A percentile compares a stretch with the other conserved stretches of the same genome.
These are phyloP conservation scores for Iodosphaeria phyllophila DNA, from an alignment of 2,329 filamentous ascomycete species.

Conservation along the genomic window DNA sequence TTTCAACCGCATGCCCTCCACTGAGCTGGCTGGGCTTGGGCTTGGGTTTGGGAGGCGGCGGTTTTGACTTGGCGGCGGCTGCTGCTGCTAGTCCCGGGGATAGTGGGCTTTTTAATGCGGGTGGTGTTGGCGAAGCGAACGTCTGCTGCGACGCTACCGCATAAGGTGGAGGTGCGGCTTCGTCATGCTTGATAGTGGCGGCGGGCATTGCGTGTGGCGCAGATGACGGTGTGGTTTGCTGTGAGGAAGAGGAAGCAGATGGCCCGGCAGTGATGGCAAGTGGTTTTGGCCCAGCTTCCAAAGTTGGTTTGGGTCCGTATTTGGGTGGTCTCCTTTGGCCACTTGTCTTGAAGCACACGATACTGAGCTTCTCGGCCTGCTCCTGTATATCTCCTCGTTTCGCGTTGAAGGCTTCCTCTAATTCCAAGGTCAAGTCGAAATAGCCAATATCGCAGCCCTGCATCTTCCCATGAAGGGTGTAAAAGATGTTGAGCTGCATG, in stretches of 20 bases:
- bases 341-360: constrained; percentile 82
- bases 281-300: constrained; percentile 27
- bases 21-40: constrained; percentile 64
- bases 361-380: constrained; percentile 62
- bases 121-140: constrained; percentile 12
- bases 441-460: constrained; percentile 94
- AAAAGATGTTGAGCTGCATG: constrained; percentile 99
- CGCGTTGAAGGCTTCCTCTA: constrained; percentile 76
- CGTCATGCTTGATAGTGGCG: no score
- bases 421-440: constrained; percentile 78
- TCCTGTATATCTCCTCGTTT: constrained; percentile 84
- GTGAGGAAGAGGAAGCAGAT: constrained; percentile 23
- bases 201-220: no score
- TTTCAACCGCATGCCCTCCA: constrained; percentile 48
- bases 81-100: constrained; percentile 21
- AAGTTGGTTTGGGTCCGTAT: constrained; percentile 34
- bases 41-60: constrained; percentile 54
- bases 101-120: constrained; percentile 10
- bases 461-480: constrained; percentile 96
- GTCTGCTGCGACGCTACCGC: constrained; percentile 22
- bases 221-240: constrained; percentile 6
- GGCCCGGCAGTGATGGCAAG: constrained; percentile 10
- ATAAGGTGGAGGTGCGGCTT: constrained; percentile 56
- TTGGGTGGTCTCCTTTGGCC: constrained; percentile 45
- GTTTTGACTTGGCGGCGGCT: constrained; percentile 47